A percentile compares a stretch with the other conserved stretches of the same genome.
These are phyloP conservation scores for Rubus parviflorus DNA, from an alignment of 306 rosid species.

Conservation along the genomic window DNA sequence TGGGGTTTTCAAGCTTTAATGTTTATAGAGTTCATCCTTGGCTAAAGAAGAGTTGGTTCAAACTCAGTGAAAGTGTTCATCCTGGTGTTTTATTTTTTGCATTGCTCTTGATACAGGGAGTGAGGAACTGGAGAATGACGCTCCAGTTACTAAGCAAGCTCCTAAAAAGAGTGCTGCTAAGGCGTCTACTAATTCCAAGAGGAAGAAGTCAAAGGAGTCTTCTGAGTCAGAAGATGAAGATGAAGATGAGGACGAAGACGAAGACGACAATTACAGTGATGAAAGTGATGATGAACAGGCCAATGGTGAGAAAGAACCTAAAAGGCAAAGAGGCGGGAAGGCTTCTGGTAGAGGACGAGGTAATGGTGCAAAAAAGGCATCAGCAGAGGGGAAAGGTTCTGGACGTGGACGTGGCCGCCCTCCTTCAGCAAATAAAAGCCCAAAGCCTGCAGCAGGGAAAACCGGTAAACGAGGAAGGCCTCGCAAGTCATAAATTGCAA, in stretches of 20 bases:
- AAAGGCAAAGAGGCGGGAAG: slow-evolving; percentile 48
- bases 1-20: neutral
- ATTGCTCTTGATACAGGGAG: slow-evolving; percentile 40
- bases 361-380: slow-evolving; percentile 49
- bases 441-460: slow-evolving; percentile 50
- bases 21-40: neutral
- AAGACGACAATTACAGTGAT: slow-evolving; percentile 44
- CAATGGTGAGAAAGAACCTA: slow-evolving; percentile 52
- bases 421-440: slow-evolving; percentile 43
- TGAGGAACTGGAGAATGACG: slow-evolving; percentile 37
- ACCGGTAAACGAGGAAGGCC: slow-evolving; percentile 88
- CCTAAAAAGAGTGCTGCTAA: slow-evolving; percentile 58
- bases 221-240: slow-evolving; percentile 71
- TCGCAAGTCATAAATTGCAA: slow-evolving; percentile 47
- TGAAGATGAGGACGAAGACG: slow-evolving; percentile 25
- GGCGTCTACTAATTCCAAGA: slow-evolving; percentile 59
- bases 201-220: slow-evolving; percentile 65
- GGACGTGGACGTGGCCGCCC: slow-evolving; percentile 61
- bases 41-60: neutral
- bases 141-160: slow-evolving; percentile 53
- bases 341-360: slow-evolving; percentile 53
- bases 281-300: slow-evolving; percentile 55
- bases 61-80: slow-evolving; percentile 6
- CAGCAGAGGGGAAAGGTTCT: slow-evolving; percentile 25
- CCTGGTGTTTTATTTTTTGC: slow-evolving; percentile 17